These are phyloP conservation scores for Hanseniaspora pseudoguilliermondii DNA, from an alignment of 805 yeast genomes.

Conservation along the genomic window DNA sequence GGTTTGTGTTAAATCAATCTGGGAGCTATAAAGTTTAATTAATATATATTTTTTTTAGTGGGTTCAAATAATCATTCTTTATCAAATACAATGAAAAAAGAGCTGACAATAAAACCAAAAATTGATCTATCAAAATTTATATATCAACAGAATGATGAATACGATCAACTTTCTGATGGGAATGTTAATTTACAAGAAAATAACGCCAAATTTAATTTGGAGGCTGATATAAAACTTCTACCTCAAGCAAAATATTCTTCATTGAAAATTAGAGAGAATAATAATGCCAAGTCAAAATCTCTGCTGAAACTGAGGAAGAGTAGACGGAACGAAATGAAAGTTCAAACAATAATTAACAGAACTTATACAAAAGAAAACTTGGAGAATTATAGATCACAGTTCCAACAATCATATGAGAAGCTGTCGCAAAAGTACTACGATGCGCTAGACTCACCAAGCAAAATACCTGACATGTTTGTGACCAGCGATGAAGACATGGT, in stretches of 20 bases:
- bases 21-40: too few species aligned
- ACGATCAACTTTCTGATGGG: not conserved
- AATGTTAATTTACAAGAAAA: not conserved
- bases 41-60: too few species aligned
- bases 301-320: not conserved
- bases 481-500: not conserved
- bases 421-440: slow-evolving; percentile 4
- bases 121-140: not conserved
- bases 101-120: not conserved
- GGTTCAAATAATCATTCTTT: too few species aligned
- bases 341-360: not conserved
- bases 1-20: too few species aligned
- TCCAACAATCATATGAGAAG: slow-evolving; percentile 2
- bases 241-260: not conserved
- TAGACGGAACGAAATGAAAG: not conserved
- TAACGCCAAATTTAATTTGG: not conserved
- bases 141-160: not conserved
- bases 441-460: slow-evolving; percentile 11
- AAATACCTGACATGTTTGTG: not conserved
- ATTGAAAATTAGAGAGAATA: not conserved
- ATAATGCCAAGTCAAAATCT: too few species aligned
- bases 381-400: not conserved
- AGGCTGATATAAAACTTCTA: not conserved
- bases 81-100: not conserved
- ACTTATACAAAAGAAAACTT: not conserved